Evolutionary conservation across 2,329 filamentous ascomycete genomes (phyloP).

Genomic region (Gaeumannomyces sp.): DNA sequence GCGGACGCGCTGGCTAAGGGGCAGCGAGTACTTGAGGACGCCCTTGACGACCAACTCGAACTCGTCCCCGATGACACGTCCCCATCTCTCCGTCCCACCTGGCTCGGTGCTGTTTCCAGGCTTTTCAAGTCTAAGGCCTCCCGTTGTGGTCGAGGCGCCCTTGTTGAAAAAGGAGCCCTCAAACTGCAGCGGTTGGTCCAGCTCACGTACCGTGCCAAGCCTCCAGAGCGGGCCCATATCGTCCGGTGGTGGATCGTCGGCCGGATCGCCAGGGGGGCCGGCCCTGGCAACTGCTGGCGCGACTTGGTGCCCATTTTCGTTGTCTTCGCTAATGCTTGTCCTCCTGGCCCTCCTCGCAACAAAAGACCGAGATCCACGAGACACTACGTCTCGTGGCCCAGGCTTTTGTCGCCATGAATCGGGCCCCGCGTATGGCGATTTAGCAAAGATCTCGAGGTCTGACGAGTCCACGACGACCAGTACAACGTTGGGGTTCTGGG

Average conservation of each 20-base stretch:
- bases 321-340: background rate
- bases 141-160: constrained; percentile 64
- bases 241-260: constrained; percentile 56
- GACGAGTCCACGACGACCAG: constrained; percentile 79
- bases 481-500: constrained; percentile 89
- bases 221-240: constrained; percentile 75
- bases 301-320: background rate
- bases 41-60: constrained; percentile 92
- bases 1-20: constrained; percentile 53
- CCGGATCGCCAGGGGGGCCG: constrained; percentile 25
- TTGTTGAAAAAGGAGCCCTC: constrained; percentile 84
- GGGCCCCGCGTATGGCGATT: constrained; percentile 79
- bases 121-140: constrained; percentile 72
- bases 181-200: constrained; percentile 83
- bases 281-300: background rate
- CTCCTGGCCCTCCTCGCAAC: background rate
- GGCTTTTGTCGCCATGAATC: constrained; percentile 33
- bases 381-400: too few relatives aligned
- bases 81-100: constrained; percentile 81
- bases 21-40: constrained; percentile 73
- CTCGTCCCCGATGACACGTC: constrained; percentile 80
- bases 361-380: background rate
- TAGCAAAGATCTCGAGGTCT: constrained; percentile 90
- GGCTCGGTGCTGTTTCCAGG: constrained; percentile 81
- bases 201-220: constrained; percentile 79